Evolutionary conservation across 2,329 filamentous ascomycete species (phyloP), one percentile per base, ranked within the genome.

Genomic region (Penicillium glabrum): DNA sequence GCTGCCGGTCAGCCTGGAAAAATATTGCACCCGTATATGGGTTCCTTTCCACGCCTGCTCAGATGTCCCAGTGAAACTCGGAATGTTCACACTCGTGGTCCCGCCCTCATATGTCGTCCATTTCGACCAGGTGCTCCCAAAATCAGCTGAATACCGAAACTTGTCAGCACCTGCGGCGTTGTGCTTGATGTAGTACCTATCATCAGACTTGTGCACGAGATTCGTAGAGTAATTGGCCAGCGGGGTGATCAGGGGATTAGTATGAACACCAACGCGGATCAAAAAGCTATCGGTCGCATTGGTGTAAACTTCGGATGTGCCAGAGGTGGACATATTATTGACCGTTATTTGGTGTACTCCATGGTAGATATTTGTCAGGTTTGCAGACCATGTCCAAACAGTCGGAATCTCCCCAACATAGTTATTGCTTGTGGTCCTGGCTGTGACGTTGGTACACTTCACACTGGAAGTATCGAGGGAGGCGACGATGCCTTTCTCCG

Each of bases 1-100:
- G 60, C 84, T 87, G 6, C 84, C 84, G 21, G 83, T 78, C 51
- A 83, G 73, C 52, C 78, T 77, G 65, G 79, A 86, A 80, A 81
- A 89, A 68, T 88, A 89, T 63, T 88, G 83, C 23, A 88, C 79
- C 23, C 81, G 79, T 33, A 88, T 77, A 65, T 88, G 86, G 39
- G 86, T 80, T 27, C 85, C 86, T 26, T 78, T 65, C 86, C 86
- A 89, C 44, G 70, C 70, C 68, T 89, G 86, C 4, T 76, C 64
- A n/a, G 79, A 73, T 1, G 83, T 84, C n/a, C 86, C 86, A 4
- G 76, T 78, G 86, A 86, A 88, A 3, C 74, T 63, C 57, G 81
- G 79, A 44, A 74, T 68, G 19, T 75, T 62, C 26, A 86, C 72
- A 16, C 76, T 79, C 5, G 75, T 75, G 51, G 83, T 82, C 3